Evolutionary conservation across 2,329 filamentous ascomycete species (phyloP).

Genomic region (Trichophyton simii): DNA sequence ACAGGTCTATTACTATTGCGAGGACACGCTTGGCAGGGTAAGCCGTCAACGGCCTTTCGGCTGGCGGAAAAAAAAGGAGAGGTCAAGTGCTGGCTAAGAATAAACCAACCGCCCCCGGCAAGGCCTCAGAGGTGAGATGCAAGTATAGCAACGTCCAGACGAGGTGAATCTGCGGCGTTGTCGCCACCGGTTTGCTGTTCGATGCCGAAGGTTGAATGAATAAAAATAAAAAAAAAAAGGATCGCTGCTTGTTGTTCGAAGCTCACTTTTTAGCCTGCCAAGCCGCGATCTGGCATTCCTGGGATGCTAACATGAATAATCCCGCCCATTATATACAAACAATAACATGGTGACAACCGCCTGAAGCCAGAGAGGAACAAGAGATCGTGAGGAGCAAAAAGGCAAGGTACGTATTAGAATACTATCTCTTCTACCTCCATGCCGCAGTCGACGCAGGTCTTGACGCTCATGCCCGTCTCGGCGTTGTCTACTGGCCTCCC

Average conservation of each 20-base stretch:
- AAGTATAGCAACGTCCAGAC: neutral
- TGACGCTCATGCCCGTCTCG: slow-evolving; percentile 50
- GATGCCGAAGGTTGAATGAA: neutral
- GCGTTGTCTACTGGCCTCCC: slow-evolving; percentile 46
- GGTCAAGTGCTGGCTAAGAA: neutral
- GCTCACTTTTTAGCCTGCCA: slow-evolving; percentile 4
- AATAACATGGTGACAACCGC: too few species aligned
- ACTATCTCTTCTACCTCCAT: slow-evolving; percentile 57
- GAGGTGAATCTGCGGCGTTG: neutral
- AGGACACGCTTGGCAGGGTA: neutral
- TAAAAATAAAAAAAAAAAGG: slow-evolving; percentile 2
- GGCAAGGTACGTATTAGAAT: slow-evolving; percentile 25
- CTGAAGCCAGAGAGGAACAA: neutral
- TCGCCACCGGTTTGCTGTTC: neutral
- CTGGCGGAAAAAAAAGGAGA: neutral
- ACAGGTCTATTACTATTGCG: neutral
- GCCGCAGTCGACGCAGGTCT: slow-evolving; percentile 56
- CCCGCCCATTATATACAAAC: too few species aligned
- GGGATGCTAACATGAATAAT: neutral
- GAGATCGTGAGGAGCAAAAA: neutral
- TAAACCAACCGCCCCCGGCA: neutral
- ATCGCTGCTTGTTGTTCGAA: slow-evolving; percentile 5
- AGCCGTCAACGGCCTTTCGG: neutral
- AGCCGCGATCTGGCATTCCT: slow-evolving; percentile 2
- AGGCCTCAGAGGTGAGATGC: neutral